Base-by-base conservation (phyloP, 495 filamentous ascomycete genomes). In the Trypethelium eluteriae region DNA sequence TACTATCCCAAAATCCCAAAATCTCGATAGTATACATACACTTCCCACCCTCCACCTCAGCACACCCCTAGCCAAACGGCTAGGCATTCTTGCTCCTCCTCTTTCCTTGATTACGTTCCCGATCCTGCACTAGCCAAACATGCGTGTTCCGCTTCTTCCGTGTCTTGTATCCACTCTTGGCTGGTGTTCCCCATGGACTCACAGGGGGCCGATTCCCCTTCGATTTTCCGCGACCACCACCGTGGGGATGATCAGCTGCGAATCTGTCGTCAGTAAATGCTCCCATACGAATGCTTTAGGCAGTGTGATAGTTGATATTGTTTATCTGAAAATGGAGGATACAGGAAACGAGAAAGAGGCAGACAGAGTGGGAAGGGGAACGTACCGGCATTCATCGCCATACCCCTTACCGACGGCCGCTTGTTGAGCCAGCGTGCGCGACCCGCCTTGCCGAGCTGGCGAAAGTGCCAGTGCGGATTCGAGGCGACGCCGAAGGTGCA, bases 151-250 rank as follows among this genome's bases (percentile, higher is more conserved):
- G 74, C 75, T 79, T 80, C 66, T 84, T 86, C 67, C 94, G 86
- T 64, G 94, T 98, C 83, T 98, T 98, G 84, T 90, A 98, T 49
- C 94, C 94, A 71, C 89, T 88, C 85, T 98, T 98, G 75, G 94
- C 85, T 78, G 91, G 92, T 74, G 85, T 87, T 72, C 95, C 95
- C 94, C 94, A 98, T 67, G 92, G 92, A 80, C 91, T 96, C 75
- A 92, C 90, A 56, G 95, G 93, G 75, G 94, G 81, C 65, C 90
- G 84, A 76, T 98, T 98, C 83, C 94, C 93, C 89, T 98, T 98
- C 35, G 91, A 96, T 81, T 98, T 98, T 75, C 94, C 94, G 81
- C 95, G 84, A 75, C 94, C 94, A 88, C 94, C 94, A 84, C 94
- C 94, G 78, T 98, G 94, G 71, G 94, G 93, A 84, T 98, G 94